phyloP scores from a whole-genome alignment of 176 grass and related monocot genomes.

The Alopecurus myosuroides region DNA sequence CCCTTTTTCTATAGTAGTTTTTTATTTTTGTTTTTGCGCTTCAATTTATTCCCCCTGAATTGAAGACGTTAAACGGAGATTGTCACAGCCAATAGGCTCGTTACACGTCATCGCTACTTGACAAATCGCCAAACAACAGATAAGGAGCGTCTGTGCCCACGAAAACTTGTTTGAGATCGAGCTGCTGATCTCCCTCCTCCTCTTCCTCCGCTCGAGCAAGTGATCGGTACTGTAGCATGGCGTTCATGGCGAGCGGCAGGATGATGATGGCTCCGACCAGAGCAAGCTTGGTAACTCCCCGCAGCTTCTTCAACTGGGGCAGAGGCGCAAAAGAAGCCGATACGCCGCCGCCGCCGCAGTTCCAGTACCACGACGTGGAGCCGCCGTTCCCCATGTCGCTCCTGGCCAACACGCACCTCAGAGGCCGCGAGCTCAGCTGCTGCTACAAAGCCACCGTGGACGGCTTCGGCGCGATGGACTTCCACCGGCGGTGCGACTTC shows the following conservation, averaged over 20 bases:
- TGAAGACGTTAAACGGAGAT: background rate
- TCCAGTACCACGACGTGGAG: slow-evolving; percentile 60
- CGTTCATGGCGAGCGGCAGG: slow-evolving; percentile 23
- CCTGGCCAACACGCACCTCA: slow-evolving; percentile 64
- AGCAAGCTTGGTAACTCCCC: slow-evolving; percentile 36
- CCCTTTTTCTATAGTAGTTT: background rate
- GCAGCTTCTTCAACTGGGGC: slow-evolving; percentile 67
- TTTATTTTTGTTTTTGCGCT: background rate
- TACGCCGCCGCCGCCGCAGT: slow-evolving; percentile 1
- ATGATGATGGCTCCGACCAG: background rate
- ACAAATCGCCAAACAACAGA: background rate
- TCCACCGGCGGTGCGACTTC: slow-evolving; percentile 77
- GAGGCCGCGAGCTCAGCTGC: slow-evolving; percentile 76
- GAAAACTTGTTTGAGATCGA: background rate
- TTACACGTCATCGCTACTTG: background rate
- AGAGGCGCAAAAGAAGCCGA: slow-evolving; percentile 36
- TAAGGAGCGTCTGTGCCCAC: background rate
- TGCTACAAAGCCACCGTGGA: slow-evolving; percentile 76
- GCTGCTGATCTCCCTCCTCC: background rate
- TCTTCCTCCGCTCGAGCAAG: background rate
- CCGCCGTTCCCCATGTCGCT: slow-evolving; percentile 61
- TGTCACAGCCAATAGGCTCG: background rate
- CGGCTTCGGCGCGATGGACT: slow-evolving; percentile 69
- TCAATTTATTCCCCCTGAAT: background rate
- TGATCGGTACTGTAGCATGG: background rate